Evolutionary conservation across 1,284 basidiomycete genomes (phyloP).

Genomic region (Lignosus rhinocerotis): DNA sequence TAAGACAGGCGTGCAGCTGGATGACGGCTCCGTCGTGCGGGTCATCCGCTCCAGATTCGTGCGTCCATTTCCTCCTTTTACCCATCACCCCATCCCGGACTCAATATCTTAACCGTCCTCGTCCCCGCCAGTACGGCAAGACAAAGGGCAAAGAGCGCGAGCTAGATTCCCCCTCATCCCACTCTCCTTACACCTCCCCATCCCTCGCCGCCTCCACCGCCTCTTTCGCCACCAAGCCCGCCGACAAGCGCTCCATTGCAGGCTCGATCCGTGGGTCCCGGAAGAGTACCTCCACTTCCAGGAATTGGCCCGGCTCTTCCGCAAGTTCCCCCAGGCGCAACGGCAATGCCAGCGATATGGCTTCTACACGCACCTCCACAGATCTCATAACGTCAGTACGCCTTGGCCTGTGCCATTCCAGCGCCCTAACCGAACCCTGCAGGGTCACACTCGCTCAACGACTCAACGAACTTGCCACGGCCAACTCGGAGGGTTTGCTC

Average conservation of each 20-base stretch:
- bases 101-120: conserved; percentile 4
- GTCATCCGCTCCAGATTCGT: conserved; percentile 77
- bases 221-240: conserved; percentile 29
- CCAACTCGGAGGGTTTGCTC: conserved; percentile 74
- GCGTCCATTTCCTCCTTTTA: conserved; percentile 36
- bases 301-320: conserved; percentile 19
- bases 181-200: conserved; percentile 26
- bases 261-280: conserved; percentile 22
- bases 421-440: conserved; percentile 7
- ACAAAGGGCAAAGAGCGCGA: conserved; percentile 62
- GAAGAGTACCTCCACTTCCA: conserved; percentile 25
- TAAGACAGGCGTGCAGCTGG: conserved; percentile 22
- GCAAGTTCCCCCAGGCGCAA: conserved; percentile 19
- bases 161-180: conserved; percentile 17
- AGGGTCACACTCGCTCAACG: conserved; percentile 75
- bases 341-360: conserved; percentile 23
- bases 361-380: conserved; percentile 40
- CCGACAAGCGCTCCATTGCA: conserved; percentile 24
- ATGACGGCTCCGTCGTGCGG: conserved; percentile 53
- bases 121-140: conserved; percentile 56
- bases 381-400: conserved; percentile 67
- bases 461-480: conserved; percentile 73
- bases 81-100: conserved; percentile 14
- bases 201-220: conserved; percentile 36
- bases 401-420: conserved; percentile 7